Base-by-base conservation (phyloP, 768 basidiomycete genomes). In the Lactarius psammicola region DNA sequence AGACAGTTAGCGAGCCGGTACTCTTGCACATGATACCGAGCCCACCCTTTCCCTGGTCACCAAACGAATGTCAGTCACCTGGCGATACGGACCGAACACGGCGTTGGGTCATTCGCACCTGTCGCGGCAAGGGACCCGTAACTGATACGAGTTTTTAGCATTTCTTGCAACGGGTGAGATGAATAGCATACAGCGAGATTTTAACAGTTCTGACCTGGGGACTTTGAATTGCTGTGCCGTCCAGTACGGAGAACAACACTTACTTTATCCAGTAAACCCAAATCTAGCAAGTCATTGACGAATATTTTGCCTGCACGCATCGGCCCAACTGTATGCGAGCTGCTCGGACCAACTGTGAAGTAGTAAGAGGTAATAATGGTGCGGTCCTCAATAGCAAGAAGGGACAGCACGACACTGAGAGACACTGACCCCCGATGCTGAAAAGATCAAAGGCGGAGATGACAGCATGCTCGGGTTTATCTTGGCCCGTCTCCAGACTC, bases 41-140 rank as follows among this genome's bases (percentile, higher is more conserved):
- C 81, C 54, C 76, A 90, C 91, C 91, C 90, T 83, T 90, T 92
- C 49, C 91, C 90, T 90, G 66, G 33, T 64, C 51, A 28, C 54
- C 51, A 63, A 18, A 36, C 59, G 59, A 23, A 38, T 60, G 59
- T 30, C 46, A 70, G 68, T 59, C 34, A 51, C 61, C 20, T 18
- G 34, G 13, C 23, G 30, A 49, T 57, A 44, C 30, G 60, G 63
- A 20, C 34, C 60, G 6, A 36, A 58, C 18, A 54, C 13, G 20
- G 11, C 42, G 10, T 30, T 26, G 30, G 59, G 20, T 36, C 20
- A 57, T 49, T 70, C 78, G 62, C 64, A 87, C 89, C 94, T 71
- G 96, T 98, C 8, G 96, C 95, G 3, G 96, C 95, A 36, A 98
- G 81, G 9, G 91, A 94, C 33, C 95, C 95, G 75, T 96, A 95